Base-by-base conservation (phyloP, 2,329 filamentous ascomycete genomes). In the Nemania serpens region DNA sequence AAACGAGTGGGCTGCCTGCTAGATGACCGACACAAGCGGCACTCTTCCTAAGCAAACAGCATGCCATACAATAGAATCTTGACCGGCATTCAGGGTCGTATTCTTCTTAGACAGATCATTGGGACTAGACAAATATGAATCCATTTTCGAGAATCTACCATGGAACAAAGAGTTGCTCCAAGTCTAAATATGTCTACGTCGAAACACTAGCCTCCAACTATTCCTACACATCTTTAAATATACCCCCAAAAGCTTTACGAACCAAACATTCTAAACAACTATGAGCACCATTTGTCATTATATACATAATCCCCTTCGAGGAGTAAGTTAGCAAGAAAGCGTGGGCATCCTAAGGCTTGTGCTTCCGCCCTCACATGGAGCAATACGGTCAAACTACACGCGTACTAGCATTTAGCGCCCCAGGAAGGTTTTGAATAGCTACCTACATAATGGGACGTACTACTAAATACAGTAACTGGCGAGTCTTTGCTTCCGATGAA, bases 1-100 rank as follows among this genome's bases (percentile, higher is more conserved):
- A 12, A 25, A 34, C 41, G n/a, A 46, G 43, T 56, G 34, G 46
- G 47, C 42, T 55, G 41, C 51, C 39, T 10, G 39, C 29, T 29
- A 7, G 39, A 39, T 15, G 29, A 17, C 15, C 17, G 34, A 48
- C 36, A 36, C 17, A 53, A 25, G 15, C 34, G 41, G 17, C 17
- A 18, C 17, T 36, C 9, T 18, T 25, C 18, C 3, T 41, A 17
- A 10, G 39, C 34, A 18, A 39, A 22, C 20, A 15, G 50, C 45
- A 46, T 37, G 34, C 50, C 29, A 18, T 50, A 41, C 39, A 11
- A 25, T n/a, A 29, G 25, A 34, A 17, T 6, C 41, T 47, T 47
- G 7, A 41, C 17, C 39, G 11, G 51, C 45, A 34, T 41, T 45
- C 15, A 48, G 17, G 33, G 48, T 50, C n/a, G 13, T 39, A 22